Evolutionary conservation across 805 yeast species (phyloP).

Genomic region (Suhomyces sp.): DNA sequence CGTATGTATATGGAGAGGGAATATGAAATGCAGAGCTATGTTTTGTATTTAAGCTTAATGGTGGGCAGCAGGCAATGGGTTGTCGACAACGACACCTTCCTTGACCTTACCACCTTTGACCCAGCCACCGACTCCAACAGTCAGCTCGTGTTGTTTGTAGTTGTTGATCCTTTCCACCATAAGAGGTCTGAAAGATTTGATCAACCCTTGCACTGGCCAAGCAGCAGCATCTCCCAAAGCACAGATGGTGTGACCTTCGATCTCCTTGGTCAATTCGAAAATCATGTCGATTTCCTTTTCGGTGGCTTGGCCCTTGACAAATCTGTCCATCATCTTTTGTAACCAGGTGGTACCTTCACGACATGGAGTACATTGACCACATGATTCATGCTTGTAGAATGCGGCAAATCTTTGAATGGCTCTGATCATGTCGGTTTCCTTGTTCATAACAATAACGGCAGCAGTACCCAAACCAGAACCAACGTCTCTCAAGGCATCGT

Average conservation of each 20-base stretch:
- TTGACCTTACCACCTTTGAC: constrained; percentile 52
- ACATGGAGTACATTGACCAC: constrained; percentile 95
- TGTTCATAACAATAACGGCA: constrained; percentile 88
- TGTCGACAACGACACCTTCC: constrained; percentile 63
- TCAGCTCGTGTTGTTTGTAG: constrained; percentile 49
- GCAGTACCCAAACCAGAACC: constrained; percentile 92
- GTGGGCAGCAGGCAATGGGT: constrained; percentile 50
- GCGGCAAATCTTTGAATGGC: constrained; percentile 84
- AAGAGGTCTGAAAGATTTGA: constrained; percentile 79
- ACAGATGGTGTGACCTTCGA: constrained; percentile 90
- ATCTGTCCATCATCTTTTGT: constrained; percentile 78
- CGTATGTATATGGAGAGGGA: not conserved
- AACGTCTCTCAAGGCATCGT: constrained; percentile 77
- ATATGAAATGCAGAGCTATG: constrained; percentile 1
- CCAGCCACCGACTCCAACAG: constrained; percentile 77
- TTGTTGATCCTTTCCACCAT: constrained; percentile 72
- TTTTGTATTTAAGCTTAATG: constrained; percentile 15
- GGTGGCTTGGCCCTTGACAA: constrained; percentile 74
- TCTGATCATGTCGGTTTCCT: constrained; percentile 77
- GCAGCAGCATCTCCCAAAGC: constrained; percentile 93
- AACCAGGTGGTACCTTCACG: constrained; percentile 92
- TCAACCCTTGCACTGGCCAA: constrained; percentile 90
- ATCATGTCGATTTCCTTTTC: constrained; percentile 82
- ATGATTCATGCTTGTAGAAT: constrained; percentile 87
- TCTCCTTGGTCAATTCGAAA: constrained; percentile 77